Evolutionary conservation across 1,284 basidiomycete genomes (phyloP), one percentile per base, ranked within the genome.

Genomic region (Erythrobasidium hasegawianum): DNA sequence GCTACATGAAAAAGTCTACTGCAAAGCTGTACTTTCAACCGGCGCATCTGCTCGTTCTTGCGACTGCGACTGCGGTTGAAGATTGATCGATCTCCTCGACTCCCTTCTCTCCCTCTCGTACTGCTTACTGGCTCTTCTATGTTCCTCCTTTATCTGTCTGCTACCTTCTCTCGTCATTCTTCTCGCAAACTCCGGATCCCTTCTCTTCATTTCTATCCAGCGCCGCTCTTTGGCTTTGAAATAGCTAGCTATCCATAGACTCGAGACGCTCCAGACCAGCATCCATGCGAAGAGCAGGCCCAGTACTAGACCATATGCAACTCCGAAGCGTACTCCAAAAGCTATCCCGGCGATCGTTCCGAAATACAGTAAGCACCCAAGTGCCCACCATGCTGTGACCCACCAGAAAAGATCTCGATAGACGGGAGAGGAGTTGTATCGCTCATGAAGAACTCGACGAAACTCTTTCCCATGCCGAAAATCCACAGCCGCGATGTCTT

Each of bases 341-440:
- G 58, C 64, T 10, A 72, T 65, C 2, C 64, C 71, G 1, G 71
- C 72, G 1, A 64, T 61, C 0, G 55, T 58, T 1, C 64, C 69
- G 40, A 66, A 53, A 29, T 70, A 69, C 7, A 73, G 26, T n/a
- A 59, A 33, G 13, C 59, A 55, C 0, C 67, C 64, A 22, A 66
- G 20, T 0, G 61, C 45, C 71, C 71, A 73, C 49, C 59, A 65
- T 11, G 71, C 47, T 7, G 71, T 72, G 18, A 69, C 67, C 18
- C 54, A 49, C 62, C 62, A 68, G 26, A 72, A 68, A 18, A 67
- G 11, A 11, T 64, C 59, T 13, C 71, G 69, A 54, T 72, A 72
- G 0, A 68, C 55, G 1, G 72, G 72, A 33, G 72, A 73, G 13
- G 70, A 68, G n/a, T 68, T 67, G 49, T 71, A 73, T 76, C 74